phyloP scores from a whole-genome alignment of 768 basidiomycete species.

The Podaxis pistillaris region DNA sequence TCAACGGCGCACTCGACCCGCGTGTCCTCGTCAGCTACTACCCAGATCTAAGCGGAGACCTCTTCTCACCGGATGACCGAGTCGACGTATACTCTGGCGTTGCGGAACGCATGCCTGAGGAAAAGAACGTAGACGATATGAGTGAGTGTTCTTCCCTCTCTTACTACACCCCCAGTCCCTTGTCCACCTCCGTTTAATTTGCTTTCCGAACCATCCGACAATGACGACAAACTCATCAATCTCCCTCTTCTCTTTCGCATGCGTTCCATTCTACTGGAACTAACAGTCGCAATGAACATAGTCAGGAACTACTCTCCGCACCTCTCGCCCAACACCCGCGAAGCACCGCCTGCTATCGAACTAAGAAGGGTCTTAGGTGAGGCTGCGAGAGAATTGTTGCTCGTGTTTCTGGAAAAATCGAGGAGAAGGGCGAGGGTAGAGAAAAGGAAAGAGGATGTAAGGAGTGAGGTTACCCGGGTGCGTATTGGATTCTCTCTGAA shows the following conservation, averaged over 20 bases:
- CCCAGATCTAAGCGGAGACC: slow-evolving; percentile 65
- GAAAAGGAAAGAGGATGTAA: slow-evolving; percentile 22
- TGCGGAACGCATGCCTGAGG: slow-evolving; percentile 64
- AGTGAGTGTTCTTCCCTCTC: slow-evolving; percentile 59
- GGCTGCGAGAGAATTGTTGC: slow-evolving; percentile 77
- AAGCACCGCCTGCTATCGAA: slow-evolving; percentile 69
- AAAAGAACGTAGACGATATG: slow-evolving; percentile 75
- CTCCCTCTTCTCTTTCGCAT: slow-evolving; percentile 27
- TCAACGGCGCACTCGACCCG: slow-evolving; percentile 81
- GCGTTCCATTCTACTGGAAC: slow-evolving; percentile 41
- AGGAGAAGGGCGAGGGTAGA: slow-evolving; percentile 43
- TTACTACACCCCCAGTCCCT: slow-evolving; percentile 5
- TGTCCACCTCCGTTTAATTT: slow-evolving; percentile 19
- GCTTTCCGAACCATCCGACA: slow-evolving; percentile 11
- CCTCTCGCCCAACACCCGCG: slow-evolving; percentile 64
- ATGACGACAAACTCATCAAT: slow-evolving; percentile 26
- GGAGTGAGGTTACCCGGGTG: slow-evolving; percentile 1
- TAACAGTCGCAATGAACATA: slow-evolving; percentile 86
- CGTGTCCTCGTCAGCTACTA: slow-evolving; percentile 80
- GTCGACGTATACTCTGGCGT: slow-evolving; percentile 77
- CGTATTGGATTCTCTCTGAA: neutral
- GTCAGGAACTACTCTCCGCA: slow-evolving; percentile 92
- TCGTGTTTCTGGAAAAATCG: slow-evolving; percentile 63
- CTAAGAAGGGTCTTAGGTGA: slow-evolving; percentile 59
- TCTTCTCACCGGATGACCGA: slow-evolving; percentile 54